These are phyloP conservation scores for Globisporangium cylindrosporum DNA, from an alignment of 352 stramenopile genomes.

Conservation along the genomic window DNA sequence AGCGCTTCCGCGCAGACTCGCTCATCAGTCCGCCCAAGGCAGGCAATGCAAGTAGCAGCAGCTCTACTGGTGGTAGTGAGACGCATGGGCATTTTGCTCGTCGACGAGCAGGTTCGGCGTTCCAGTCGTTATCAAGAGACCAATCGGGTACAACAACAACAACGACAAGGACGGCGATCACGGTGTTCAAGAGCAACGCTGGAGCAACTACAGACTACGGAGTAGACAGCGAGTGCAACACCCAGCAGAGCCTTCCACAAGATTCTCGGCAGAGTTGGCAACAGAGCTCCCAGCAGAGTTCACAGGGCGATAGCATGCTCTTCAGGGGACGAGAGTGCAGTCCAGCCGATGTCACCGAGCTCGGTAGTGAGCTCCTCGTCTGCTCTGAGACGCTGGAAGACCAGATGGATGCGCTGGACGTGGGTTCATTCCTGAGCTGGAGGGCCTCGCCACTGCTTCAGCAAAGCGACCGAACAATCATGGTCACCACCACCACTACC, in stretches of 20 bases:
- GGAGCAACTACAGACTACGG: neutral
- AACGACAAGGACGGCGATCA: neutral
- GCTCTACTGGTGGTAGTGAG: neutral
- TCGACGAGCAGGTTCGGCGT: neutral
- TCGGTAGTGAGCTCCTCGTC: constrained; percentile 9
- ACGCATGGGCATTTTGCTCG: constrained; percentile 1
- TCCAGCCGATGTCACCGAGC: constrained; percentile 11
- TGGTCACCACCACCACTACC: too few species aligned
- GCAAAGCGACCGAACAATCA: neutral
- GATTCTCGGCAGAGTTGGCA: constrained; percentile 7
- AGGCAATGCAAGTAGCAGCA: neutral
- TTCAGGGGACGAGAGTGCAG: constrained; percentile 11
- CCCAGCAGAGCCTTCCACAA: neutral
- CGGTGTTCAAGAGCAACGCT: neutral
- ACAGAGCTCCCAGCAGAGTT: constrained; percentile 7
- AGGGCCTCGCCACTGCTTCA: neutral
- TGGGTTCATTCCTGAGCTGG: constrained; percentile 13
- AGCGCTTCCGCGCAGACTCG: constrained; percentile 16
- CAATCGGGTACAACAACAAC: neutral
- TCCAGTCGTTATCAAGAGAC: constrained; percentile 15
- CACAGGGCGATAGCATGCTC: neutral
- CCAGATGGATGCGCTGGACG: constrained; percentile 17
- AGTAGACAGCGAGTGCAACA: neutral
- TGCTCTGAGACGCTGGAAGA: constrained; percentile 19
- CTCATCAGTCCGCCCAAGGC: constrained; percentile 12